Conservation (phyloP, 169 alveolate species). For the Nephromyces sp. region DNA sequence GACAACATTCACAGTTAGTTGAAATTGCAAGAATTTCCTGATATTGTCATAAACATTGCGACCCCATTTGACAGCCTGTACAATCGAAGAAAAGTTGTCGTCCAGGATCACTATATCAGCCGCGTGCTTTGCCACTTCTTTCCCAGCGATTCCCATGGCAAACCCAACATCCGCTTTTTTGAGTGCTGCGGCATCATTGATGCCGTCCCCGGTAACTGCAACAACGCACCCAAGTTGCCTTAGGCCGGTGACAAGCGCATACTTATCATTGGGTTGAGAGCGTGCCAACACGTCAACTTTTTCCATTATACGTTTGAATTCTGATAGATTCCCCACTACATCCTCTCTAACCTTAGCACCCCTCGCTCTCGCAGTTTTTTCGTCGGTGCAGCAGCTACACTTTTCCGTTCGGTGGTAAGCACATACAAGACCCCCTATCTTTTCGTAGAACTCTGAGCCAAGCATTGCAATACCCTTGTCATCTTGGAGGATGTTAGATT, state of each 20-base stretch:
- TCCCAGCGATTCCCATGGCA: constrained; percentile 75
- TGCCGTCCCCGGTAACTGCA: constrained; percentile 87
- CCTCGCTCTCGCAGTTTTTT: constrained; percentile 19
- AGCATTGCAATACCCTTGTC: constrained; percentile 33
- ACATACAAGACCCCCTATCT: constrained; percentile 16
- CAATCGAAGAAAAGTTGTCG: constrained; percentile 73
- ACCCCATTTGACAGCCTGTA: constrained; percentile 75
- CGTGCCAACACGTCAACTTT: constrained; percentile 68
- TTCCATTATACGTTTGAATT: constrained; percentile 36
- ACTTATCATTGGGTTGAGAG: constrained; percentile 76
- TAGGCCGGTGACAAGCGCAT: constrained; percentile 48
- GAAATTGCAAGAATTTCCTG: constrained; percentile 73
- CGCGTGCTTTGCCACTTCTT: constrained; percentile 77
- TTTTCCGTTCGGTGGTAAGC: constrained; percentile 19
- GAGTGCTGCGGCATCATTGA: constrained; percentile 84
- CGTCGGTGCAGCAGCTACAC: constrained; percentile 7
- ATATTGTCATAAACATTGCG: constrained; percentile 71
- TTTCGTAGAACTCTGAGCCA: constrained; percentile 21
- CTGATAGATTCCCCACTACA: constrained; percentile 53
- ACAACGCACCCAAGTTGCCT: constrained; percentile 56
- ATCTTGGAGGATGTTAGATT: constrained; percentile 60
- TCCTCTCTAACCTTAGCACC: constrained; percentile 47
- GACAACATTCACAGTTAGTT: constrained; percentile 72
- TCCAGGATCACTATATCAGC: constrained; percentile 75
- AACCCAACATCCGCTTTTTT: constrained; percentile 81